These are phyloP conservation scores for Rosellinia necatrix DNA, from an alignment of 2,329 filamentous ascomycete species.

Conservation along the genomic window DNA sequence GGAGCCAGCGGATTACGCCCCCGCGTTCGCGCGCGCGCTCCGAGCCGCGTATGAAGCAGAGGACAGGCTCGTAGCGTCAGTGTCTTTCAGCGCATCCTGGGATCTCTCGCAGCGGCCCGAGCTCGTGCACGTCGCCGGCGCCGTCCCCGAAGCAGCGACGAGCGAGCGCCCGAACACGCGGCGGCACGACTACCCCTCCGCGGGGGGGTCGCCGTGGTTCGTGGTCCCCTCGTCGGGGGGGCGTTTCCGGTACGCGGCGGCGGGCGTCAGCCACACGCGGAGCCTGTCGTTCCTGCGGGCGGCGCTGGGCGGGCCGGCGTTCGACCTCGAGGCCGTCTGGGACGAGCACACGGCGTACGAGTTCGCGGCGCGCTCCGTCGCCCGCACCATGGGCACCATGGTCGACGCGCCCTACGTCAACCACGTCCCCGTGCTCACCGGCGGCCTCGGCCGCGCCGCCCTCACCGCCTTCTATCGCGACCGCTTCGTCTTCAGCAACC, in stretches of 20 bases:
- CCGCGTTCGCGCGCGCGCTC: constrained; percentile 21
- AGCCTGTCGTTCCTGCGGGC: constrained; percentile 68
- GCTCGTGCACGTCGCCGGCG: constrained; percentile 39
- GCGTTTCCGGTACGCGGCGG: constrained; percentile 59
- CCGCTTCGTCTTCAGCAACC: constrained; percentile 77
- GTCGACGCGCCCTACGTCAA: constrained; percentile 80
- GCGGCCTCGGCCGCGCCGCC: constrained; percentile 67
- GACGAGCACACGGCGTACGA: constrained; percentile 76
- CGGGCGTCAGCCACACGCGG: constrained; percentile 68
- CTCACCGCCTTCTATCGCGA: constrained; percentile 72
- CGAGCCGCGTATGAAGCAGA: constrained; percentile 28
- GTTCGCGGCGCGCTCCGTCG: constrained; percentile 70
- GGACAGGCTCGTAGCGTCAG: constrained; percentile 38
- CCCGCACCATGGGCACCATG: constrained; percentile 81
- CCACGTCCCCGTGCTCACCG: constrained; percentile 70
- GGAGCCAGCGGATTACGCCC: constrained; percentile 30
- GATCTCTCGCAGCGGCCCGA: constrained; percentile 32
- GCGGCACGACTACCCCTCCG: constrained; percentile 16
- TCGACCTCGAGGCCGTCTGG: constrained; percentile 79
- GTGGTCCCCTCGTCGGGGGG: constrained; percentile 44
- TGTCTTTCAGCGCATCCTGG: constrained; percentile 40
- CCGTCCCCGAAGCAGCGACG: neutral
- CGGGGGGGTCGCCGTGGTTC: constrained; percentile 38
- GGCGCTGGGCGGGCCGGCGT: constrained; percentile 65
- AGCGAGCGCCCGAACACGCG: neutral